These are phyloP conservation scores for Suillus occidentalis DNA, from an alignment of 768 basidiomycete species.

Conservation along the genomic window DNA sequence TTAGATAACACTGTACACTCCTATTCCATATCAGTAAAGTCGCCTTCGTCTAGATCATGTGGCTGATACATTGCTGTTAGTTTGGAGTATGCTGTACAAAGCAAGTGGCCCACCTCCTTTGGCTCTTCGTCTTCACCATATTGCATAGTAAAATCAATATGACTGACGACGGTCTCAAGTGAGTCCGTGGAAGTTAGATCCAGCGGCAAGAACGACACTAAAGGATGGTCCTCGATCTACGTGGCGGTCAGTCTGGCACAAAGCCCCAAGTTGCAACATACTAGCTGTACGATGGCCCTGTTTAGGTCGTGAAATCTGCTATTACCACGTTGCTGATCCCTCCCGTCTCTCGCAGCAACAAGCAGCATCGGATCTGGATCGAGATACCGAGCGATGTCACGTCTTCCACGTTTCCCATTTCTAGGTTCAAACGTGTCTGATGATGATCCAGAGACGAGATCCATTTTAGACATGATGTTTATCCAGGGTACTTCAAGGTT, in stretches of 20 bases:
- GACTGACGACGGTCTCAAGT: slow-evolving; percentile 85
- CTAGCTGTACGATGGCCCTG: slow-evolving; percentile 92
- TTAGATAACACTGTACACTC: neutral
- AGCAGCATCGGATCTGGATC: slow-evolving; percentile 94
- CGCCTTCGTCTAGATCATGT: slow-evolving; percentile 90
- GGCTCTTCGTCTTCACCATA: slow-evolving; percentile 99
- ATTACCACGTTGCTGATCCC: slow-evolving; percentile 59
- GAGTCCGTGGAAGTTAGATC: slow-evolving; percentile 90
- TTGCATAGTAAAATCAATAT: slow-evolving; percentile 98
- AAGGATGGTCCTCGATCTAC: slow-evolving; percentile 97
- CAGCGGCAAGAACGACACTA: slow-evolving; percentile 94
- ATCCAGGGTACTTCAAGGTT: slow-evolving; percentile 97
- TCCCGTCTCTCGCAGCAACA: slow-evolving; percentile 47
- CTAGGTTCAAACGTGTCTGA: slow-evolving; percentile 50
- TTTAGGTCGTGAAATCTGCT: slow-evolving; percentile 92
- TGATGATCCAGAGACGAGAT: slow-evolving; percentile 65
- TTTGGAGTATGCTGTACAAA: slow-evolving; percentile 10
- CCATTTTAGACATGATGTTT: slow-evolving; percentile 99
- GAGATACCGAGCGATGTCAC: slow-evolving; percentile 91
- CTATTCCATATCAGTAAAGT: slow-evolving; percentile 77
- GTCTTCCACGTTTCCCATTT: slow-evolving; percentile 70
- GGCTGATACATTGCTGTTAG: slow-evolving; percentile 50
- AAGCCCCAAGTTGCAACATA: slow-evolving; percentile 37
- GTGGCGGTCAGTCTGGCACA: neutral
- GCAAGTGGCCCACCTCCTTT: slow-evolving; percentile 63